phyloP scores from a whole-genome alignment of 139 green algal genomes.

The Micromonas pusilla region DNA sequence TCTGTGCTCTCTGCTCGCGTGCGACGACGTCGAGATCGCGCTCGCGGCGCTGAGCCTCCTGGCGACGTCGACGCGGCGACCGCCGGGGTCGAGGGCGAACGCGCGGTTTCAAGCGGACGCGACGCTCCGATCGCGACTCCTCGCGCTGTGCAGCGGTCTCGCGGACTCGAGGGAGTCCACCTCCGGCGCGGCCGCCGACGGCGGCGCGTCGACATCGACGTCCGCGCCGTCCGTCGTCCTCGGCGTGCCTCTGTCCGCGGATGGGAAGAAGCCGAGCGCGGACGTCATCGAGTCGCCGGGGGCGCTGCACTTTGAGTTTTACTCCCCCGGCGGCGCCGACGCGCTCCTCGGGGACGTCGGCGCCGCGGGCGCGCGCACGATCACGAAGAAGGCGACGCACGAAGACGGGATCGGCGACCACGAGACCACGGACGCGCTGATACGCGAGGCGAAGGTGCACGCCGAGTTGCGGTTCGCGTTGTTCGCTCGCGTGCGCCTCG shows the following conservation, averaged over 20 bases:
- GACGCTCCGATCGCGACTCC: background rate
- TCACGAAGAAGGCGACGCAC: too few relatives aligned
- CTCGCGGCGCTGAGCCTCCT: slow-evolving; percentile 43
- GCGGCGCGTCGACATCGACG: too few relatives aligned
- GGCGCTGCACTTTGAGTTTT: background rate
- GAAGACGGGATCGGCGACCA: too few relatives aligned
- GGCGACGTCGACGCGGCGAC: slow-evolving; percentile 30
- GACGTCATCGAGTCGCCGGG: background rate
- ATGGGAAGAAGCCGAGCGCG: background rate
- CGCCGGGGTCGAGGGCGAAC: slow-evolving; percentile 28
- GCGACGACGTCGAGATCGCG: slow-evolving; percentile 54
- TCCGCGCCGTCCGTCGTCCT: too few relatives aligned
- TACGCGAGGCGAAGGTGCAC: slow-evolving; percentile 49
- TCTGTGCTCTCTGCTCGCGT: slow-evolving; percentile 61
- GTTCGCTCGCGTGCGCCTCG: slow-evolving; percentile 48
- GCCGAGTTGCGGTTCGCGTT: slow-evolving; percentile 54
- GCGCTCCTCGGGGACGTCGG: too few relatives aligned
- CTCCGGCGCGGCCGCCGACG: too few relatives aligned
- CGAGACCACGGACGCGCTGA: too few relatives aligned
- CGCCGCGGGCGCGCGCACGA: too few relatives aligned
- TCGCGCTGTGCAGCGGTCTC: background rate
- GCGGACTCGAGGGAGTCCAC: too few relatives aligned
- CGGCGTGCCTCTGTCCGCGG: background rate
- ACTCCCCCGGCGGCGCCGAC: too few relatives aligned
- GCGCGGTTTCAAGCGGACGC: background rate